These are phyloP conservation scores for Bromus sterilis DNA, from an alignment of 176 grass and related monocot species.

Conservation along the genomic window DNA sequence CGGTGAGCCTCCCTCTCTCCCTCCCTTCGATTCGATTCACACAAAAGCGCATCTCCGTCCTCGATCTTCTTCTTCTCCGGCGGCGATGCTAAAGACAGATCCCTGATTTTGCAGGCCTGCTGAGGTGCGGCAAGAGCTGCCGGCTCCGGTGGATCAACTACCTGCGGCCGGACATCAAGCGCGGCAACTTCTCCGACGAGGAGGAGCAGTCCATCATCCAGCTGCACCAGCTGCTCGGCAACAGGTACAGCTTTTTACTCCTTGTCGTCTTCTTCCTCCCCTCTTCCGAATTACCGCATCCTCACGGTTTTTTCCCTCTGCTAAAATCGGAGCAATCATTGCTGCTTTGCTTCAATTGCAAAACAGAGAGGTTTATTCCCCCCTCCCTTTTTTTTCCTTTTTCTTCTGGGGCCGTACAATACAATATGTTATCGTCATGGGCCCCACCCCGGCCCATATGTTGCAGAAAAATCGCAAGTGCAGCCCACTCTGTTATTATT, in stretches of 20 bases:
- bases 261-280: neutral
- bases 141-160: conserved; percentile 94
- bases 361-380: neutral
- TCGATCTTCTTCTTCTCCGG: neutral
- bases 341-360: conserved; percentile 15
- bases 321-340: conserved; percentile 11
- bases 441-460: conserved; percentile 1
- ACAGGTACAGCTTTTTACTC: conserved; percentile 31
- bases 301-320: neutral
- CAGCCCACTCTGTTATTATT: neutral
- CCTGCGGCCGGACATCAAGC: conserved; percentile 79
- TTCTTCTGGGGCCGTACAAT: neutral
- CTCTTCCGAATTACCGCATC: neutral
- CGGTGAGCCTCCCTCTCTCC: conserved; percentile 9
- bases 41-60: neutral
- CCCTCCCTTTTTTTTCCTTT: neutral
- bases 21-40: too few species aligned
- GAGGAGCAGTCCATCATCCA: conserved; percentile 75
- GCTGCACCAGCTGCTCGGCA: conserved; percentile 70
- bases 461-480: neutral
- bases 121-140: conserved; percentile 85
- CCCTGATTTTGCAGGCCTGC: conserved; percentile 32
- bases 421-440: conserved; percentile 19
- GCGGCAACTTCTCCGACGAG: conserved; percentile 76
- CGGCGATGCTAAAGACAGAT: neutral